Base-by-base conservation (phyloP, 164 flowering plant genomes). In the Akebia trifoliata region DNA sequence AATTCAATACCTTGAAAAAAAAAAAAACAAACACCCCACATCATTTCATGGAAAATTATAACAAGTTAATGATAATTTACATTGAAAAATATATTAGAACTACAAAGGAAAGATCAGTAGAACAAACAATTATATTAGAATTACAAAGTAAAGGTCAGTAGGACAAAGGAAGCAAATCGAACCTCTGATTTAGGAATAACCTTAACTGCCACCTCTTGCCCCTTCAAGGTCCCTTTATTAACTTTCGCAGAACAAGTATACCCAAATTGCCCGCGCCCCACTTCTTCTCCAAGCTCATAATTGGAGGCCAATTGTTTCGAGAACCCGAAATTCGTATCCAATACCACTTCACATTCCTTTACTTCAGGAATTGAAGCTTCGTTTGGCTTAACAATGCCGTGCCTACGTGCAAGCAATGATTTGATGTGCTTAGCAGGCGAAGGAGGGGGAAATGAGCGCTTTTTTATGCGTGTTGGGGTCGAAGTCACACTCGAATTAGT, bases 381-480 rank as follows among this genome's bases (percentile, higher is more conserved):
- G 56, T 86, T 92, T 2, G 96, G 96, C 82, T 85, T 89, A 2
- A 86, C 78, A 0, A 95, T 83, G 28, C 98, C 95, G 43, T 92
- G 93, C 40, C 96, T 61, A n/a, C 93, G 66, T 4, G 89, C 86
- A 6, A 92, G 84, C 71, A 89, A 67, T 1, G 96, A 84, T 46
- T 80, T 72, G 34, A 92, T 92, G 66, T 92, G 98, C 77, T 87
- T 92, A 3, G 98, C 98, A 28, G 96, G 98, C 0, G 98, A 92
- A 8, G 98, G 98, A 31, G 98, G 98, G 0, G 95, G 96, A 46
- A 88, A 92, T 0, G 98, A 93, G 28, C 95, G 81, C 70, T 82
- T 85, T 59, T 85, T 79, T 31, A 84, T 29, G 15, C 90, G 74
- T 34, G 77, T 48, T 47, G 95, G 95, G 6, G 95, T 87, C 0